Conservation (phyloP, 805 yeast species). For the Danielia reshetovae region DNA sequence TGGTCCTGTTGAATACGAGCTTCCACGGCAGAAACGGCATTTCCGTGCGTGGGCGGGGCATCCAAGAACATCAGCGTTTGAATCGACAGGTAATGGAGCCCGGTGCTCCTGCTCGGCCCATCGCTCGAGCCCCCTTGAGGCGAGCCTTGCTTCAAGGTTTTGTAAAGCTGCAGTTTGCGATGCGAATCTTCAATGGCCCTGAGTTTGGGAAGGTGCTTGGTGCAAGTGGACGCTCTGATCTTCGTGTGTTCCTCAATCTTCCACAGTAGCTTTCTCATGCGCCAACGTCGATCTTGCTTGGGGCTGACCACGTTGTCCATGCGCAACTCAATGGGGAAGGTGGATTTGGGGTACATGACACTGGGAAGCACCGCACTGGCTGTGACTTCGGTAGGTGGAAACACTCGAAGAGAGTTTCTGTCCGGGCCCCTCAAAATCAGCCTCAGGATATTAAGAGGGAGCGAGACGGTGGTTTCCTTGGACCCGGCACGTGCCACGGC, state of each 20-base stretch:
- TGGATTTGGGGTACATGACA: slow-evolving; percentile 82
- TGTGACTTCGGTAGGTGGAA: slow-evolving; percentile 91
- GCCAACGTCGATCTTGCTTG: slow-evolving; percentile 68
- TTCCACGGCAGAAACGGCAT: slow-evolving; percentile 2
- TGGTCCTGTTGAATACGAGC: slow-evolving; percentile 1
- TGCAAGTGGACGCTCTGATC: slow-evolving; percentile 56
- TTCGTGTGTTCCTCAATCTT: slow-evolving; percentile 79
- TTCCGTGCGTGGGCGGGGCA: slow-evolving; percentile 8
- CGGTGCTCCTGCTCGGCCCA: slow-evolving; percentile 11
- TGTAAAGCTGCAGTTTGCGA: slow-evolving; percentile 12
- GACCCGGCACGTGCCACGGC: slow-evolving; percentile 42
- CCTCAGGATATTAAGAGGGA: slow-evolving; percentile 73
- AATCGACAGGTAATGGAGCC: slow-evolving; percentile 17
- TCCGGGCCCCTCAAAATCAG: slow-evolving; percentile 80
- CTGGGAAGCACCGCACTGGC: slow-evolving; percentile 87
- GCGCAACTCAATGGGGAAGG: slow-evolving; percentile 77
- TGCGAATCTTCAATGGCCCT: slow-evolving; percentile 39
- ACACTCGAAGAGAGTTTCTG: slow-evolving; percentile 80
- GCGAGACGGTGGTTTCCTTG: slow-evolving; percentile 32
- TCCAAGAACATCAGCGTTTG: slow-evolving; percentile 15
- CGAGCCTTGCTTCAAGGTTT: slow-evolving; percentile 7
- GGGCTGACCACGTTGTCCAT: slow-evolving; percentile 63
- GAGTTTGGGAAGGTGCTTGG: slow-evolving; percentile 50
- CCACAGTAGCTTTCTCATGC: slow-evolving; percentile 89
- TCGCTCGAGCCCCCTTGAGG: slow-evolving; percentile 2